Percentiles rank a stretch among this genome's conserved stretches.
These are phyloP conservation scores for Platismatia glauca DNA, from an alignment of 495 filamentous ascomycete genomes.

Conservation along the genomic window DNA sequence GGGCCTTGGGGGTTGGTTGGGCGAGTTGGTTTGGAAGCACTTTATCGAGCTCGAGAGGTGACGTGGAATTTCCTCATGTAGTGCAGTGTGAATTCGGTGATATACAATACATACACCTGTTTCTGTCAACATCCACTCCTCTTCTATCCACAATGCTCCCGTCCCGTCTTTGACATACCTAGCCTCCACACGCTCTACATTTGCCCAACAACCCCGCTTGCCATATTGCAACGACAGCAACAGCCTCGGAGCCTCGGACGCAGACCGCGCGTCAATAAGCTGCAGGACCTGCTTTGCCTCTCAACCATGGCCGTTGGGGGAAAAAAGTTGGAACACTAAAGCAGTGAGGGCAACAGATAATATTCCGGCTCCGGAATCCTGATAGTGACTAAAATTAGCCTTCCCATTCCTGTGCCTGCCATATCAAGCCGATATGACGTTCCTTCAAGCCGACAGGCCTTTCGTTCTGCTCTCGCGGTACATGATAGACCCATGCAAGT, in stretches of 20 bases:
- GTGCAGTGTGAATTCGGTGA: not conserved
- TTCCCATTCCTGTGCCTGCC: not conserved
- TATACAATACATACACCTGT: not conserved
- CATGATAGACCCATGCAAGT: too few species aligned
- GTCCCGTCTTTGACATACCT: too few species aligned
- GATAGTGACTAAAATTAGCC: not conserved
- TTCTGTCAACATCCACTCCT: not conserved
- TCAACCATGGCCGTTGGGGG: not conserved
- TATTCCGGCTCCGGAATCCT: not conserved
- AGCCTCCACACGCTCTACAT: not conserved
- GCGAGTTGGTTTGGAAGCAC: not conserved
- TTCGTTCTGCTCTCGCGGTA: too few species aligned
- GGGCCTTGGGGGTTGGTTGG: not conserved
- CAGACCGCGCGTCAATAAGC: not conserved
- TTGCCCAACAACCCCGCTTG: not conserved
- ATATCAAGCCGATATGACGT: not conserved
- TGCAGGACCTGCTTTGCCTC: not conserved
- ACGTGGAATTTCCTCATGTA: not conserved
- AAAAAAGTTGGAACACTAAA: not conserved
- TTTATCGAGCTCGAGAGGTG: not conserved
- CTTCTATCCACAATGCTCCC: not conserved
- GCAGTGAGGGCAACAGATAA: not conserved
- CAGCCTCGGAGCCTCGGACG: not conserved
- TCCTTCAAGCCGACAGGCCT: not conserved
- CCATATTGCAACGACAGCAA: too few species aligned